These are phyloP conservation scores for Chalciporus sphaerocephalus DNA, from an alignment of 768 basidiomycete genomes.

Conservation along the genomic window DNA sequence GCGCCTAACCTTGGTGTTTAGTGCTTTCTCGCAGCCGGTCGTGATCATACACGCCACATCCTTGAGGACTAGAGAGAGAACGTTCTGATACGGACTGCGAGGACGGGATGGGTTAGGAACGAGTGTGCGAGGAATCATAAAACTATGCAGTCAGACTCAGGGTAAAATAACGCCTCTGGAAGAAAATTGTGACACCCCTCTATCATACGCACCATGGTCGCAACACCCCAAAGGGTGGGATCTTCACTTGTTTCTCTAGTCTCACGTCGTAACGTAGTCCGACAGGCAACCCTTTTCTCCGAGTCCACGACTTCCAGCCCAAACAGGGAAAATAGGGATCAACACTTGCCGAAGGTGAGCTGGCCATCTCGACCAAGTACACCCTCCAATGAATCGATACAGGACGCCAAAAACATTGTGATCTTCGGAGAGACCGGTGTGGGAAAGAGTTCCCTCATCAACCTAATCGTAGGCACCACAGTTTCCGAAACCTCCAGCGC, in stretches of 20 bases:
- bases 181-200: constrained; percentile 5
- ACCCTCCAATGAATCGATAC: background rate
- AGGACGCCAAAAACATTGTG: constrained; percentile 33
- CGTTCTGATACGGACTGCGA: background rate
- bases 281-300: constrained; percentile 3
- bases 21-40: background rate
- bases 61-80: constrained; percentile 9
- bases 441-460: constrained; percentile 45
- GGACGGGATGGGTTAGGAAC: background rate
- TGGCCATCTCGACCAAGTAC: background rate
- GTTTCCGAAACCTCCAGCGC: constrained; percentile 30
- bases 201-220: background rate
- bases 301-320: background rate
- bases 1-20: background rate
- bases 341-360: constrained; percentile 8
- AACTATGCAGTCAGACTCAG: background rate
- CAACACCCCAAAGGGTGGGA: constrained; percentile 14
- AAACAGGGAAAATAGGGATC: background rate
- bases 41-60: constrained; percentile 9
- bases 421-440: constrained; percentile 42
- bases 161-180: background rate
- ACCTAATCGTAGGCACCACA: constrained; percentile 32
- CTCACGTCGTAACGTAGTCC: constrained; percentile 10
- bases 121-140: constrained; percentile 3
- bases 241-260: background rate